Conservation (phyloP, 345 rosid species). For the Camelina hispida region DNA sequence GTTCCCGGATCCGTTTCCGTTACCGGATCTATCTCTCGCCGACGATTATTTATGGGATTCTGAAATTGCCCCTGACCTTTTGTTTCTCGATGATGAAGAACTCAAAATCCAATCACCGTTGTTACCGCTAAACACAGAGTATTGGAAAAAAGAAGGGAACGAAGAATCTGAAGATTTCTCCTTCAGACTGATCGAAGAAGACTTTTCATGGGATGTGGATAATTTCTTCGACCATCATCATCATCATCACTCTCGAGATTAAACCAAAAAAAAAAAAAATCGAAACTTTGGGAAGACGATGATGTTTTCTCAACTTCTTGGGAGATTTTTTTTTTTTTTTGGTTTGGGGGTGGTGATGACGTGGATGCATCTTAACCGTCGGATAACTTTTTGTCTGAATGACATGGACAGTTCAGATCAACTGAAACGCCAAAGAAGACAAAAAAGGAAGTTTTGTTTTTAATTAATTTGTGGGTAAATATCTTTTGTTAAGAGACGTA, state of each 20-base stretch:
- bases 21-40: slow-evolving; percentile 38
- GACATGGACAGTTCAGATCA: slow-evolving; percentile 31
- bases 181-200: slow-evolving; percentile 52
- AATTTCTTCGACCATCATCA: slow-evolving; percentile 50
- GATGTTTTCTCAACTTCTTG: background rate
- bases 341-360: slow-evolving; percentile 19
- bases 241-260: slow-evolving; percentile 19
- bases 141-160: background rate
- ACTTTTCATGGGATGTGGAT: slow-evolving; percentile 74
- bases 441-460: background rate
- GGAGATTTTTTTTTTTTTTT: slow-evolving; percentile 23
- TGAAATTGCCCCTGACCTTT: slow-evolving; percentile 49
- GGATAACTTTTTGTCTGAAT: background rate
- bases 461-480: slow-evolving; percentile 32
- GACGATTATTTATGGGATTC: slow-evolving; percentile 47
- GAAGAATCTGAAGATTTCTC: slow-evolving; percentile 41
- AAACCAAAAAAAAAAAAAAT: background rate
- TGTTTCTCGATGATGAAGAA: slow-evolving; percentile 66
- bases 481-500: background rate
- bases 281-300: background rate
- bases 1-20: slow-evolving; percentile 45
- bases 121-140: background rate
- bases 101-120: slow-evolving; percentile 7
- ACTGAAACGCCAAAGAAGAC: background rate
- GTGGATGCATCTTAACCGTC: slow-evolving; percentile 28